phyloP scores from a whole-genome alignment of 164 flowering plant species.

The Brasenia schreberi region DNA sequence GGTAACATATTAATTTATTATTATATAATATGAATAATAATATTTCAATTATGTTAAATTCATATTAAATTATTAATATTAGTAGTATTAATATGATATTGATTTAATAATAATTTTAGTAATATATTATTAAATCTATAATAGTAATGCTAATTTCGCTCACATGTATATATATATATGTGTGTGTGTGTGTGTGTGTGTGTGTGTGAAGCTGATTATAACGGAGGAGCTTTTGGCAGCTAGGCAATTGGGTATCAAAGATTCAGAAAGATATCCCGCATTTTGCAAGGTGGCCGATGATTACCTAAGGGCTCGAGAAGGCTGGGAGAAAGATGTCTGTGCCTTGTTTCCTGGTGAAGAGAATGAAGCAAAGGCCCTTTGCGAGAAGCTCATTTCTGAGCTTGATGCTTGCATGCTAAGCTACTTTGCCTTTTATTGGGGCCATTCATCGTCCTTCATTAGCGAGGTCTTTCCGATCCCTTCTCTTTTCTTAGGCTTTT shows the following conservation, averaged over 20 bases:
- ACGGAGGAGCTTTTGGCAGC: constrained; percentile 37
- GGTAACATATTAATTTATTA: no score
- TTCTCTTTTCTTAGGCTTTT: background rate
- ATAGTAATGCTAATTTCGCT: no score
- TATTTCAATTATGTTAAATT: no score
- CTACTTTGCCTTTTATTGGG: constrained; percentile 86
- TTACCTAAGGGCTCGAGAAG: constrained; percentile 47
- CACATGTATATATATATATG: background rate
- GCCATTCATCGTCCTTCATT: constrained; percentile 43
- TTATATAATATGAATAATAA: no score
- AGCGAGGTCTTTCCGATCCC: constrained; percentile 33
- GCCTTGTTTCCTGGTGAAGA: constrained; percentile 33
- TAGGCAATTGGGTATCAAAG: constrained; percentile 71
- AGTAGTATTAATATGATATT: no score
- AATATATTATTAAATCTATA: no score
- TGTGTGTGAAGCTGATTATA: background rate
- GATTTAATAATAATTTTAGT: no score
- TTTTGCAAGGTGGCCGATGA: constrained; percentile 50
- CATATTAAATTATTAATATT: no score
- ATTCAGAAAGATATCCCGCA: constrained; percentile 37
- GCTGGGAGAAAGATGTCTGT: constrained; percentile 38
- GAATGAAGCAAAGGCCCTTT: constrained; percentile 36
- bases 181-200: no score
- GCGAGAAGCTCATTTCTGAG: constrained; percentile 53
- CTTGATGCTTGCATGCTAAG: constrained; percentile 66